Percentiles rank a stretch among this genome's conserved stretches.
Conservation (phyloP, 495 filamentous ascomycete genomes). For the Xylaria flabelliformis region DNA sequence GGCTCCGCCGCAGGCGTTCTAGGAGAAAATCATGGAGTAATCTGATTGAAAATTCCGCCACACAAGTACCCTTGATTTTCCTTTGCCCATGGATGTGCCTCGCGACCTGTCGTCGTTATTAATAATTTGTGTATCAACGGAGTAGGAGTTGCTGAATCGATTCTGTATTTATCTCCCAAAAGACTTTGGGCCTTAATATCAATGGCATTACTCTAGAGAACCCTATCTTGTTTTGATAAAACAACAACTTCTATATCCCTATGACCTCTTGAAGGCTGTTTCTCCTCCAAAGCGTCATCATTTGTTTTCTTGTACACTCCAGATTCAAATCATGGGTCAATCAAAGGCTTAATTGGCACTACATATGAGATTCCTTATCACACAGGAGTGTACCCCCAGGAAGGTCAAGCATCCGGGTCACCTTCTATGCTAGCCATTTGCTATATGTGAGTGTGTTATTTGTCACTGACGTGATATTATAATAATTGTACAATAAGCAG, state of each 20-base stretch:
- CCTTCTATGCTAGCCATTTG: too few species aligned
- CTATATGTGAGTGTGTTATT: too few species aligned
- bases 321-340: too few species aligned
- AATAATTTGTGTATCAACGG: slow-evolving; percentile 11
- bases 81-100: slow-evolving; percentile 2
- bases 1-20: slow-evolving; percentile 5
- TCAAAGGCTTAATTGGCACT: too few species aligned
- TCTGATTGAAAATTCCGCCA: slow-evolving; percentile 19
- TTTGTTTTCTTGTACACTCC: too few species aligned
- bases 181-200: not conserved
- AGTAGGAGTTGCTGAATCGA: not conserved
- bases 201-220: not conserved
- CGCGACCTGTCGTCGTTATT: not conserved
- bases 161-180: not conserved
- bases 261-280: not conserved
- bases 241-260: not conserved
- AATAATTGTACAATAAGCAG: too few species aligned
- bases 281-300: too few species aligned
- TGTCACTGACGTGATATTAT: too few species aligned
- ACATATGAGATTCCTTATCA: too few species aligned
- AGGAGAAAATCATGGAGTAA: slow-evolving; percentile 17
- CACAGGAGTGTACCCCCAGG: too few species aligned
- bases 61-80: slow-evolving; percentile 20
- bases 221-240: not conserved
- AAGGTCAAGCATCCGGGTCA: too few species aligned